Evolutionary conservation across 352 stramenopile genomes (phyloP).

Genomic region (Aphanomyces invadans): DNA sequence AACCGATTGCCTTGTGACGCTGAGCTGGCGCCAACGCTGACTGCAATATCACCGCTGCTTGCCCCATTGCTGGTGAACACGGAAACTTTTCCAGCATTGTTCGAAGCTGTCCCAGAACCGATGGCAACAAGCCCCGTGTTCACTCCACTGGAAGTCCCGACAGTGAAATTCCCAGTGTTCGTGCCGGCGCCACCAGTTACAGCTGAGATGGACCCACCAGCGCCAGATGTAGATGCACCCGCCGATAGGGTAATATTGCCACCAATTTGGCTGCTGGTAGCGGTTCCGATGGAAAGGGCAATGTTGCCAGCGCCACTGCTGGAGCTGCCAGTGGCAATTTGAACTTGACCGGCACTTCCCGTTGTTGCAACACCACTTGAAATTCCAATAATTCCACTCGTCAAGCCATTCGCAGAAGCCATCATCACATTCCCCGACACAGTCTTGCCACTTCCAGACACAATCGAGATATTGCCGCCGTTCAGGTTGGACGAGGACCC

Average conservation of each 20-base stretch:
- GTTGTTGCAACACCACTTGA: slow-evolving; percentile 2
- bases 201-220: slow-evolving; percentile 27
- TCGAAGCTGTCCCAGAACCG: slow-evolving; percentile 14
- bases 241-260: neutral
- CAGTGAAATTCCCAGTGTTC: slow-evolving; percentile 27
- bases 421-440: neutral
- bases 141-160: slow-evolving; percentile 11
- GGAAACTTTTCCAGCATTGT: slow-evolving; percentile 18
- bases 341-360: neutral
- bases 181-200: slow-evolving; percentile 28
- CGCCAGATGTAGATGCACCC: neutral
- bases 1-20: slow-evolving; percentile 22
- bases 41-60: slow-evolving; percentile 26
- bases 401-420: neutral
- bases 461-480: neutral
- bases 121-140: slow-evolving; percentile 21
- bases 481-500: slow-evolving; percentile 1
- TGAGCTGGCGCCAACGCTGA: slow-evolving; percentile 28
- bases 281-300: neutral
- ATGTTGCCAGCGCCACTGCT: neutral
- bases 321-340: neutral
- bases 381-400: neutral
- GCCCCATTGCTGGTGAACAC: slow-evolving; percentile 26
- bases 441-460: neutral
- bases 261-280: neutral